Conservation (phyloP, 2,329 filamentous ascomycete genomes). For the Venturia oleaginea region DNA sequence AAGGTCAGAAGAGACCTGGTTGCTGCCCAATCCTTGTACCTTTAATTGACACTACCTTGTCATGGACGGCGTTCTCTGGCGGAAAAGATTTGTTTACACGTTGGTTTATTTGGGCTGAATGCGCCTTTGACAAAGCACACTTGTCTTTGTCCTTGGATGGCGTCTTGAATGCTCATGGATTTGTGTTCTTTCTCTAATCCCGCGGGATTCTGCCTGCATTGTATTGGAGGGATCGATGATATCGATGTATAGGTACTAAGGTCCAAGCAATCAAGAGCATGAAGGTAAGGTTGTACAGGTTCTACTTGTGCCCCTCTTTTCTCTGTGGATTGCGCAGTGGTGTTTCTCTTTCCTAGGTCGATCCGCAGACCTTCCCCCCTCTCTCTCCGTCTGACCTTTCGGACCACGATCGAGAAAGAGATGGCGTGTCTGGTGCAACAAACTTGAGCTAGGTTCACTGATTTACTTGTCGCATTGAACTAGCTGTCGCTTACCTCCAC, state of each 20-base stretch:
- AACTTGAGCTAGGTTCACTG: too few species aligned
- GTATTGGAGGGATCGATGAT: not conserved
- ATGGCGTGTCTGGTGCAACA: too few species aligned
- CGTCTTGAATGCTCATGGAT: not conserved
- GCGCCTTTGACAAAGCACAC: not conserved
- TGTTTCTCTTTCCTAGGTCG: not conserved
- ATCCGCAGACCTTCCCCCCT: too few species aligned
- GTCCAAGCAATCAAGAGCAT: not conserved
- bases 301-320: not conserved
- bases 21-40: constrained; percentile 84
- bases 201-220: not conserved
- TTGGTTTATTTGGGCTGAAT: not conserved
- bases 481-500: too few species aligned
- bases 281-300: not conserved
- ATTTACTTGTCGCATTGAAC: too few species aligned
- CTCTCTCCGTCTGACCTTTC: too few species aligned
- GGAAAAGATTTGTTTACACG: not conserved
- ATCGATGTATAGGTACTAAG: not conserved
- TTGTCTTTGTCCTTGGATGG: not conserved
- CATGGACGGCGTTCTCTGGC: not conserved
- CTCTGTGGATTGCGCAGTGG: not conserved
- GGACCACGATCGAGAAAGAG: too few species aligned
- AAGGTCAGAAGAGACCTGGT: constrained; percentile 93
- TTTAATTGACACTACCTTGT: constrained; percentile 41
- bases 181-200: not conserved